A percentile compares a stretch with the other conserved stretches of the same genome.
phyloP scores from a whole-genome alignment of 805 yeast species.

The Suhomyces xylopsoci region DNA sequence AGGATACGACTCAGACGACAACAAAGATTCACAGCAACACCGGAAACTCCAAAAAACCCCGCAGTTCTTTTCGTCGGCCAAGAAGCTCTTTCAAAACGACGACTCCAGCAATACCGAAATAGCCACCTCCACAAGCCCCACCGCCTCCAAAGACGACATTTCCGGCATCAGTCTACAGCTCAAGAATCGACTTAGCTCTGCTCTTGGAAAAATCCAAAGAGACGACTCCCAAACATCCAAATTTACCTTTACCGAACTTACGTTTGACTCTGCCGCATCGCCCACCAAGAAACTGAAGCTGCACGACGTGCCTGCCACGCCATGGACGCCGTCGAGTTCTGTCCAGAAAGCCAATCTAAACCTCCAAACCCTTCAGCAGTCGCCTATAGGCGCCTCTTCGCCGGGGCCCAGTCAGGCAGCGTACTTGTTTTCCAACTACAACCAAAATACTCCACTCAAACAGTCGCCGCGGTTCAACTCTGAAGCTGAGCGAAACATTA shows the following conservation, averaged over 20 bases:
- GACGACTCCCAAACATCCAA: constrained; percentile 17
- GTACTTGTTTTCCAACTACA: neutral
- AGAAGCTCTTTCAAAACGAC: constrained; percentile 33
- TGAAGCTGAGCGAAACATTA: constrained; percentile 2
- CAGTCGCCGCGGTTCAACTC: constrained; percentile 9
- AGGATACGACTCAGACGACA: constrained; percentile 31
- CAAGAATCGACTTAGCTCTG: constrained; percentile 36
- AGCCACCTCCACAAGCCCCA: constrained; percentile 8
- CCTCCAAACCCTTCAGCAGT: constrained; percentile 35
- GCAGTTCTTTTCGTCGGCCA: constrained; percentile 39
- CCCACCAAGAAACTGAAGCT: constrained; percentile 14
- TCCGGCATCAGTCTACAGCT: constrained; percentile 38
- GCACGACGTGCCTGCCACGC: neutral
- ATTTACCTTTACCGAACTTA: constrained; percentile 30
- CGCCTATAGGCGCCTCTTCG: constrained; percentile 19
- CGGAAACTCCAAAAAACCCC: constrained; percentile 37
- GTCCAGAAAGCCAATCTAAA: constrained; percentile 32
- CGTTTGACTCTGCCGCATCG: constrained; percentile 14
- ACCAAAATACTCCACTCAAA: constrained; percentile 8
- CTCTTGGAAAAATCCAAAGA: constrained; percentile 38
- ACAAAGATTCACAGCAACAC: constrained; percentile 5
- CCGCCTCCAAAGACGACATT: constrained; percentile 28
- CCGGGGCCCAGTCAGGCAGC: neutral
- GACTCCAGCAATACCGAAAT: constrained; percentile 4
- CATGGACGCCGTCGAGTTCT: constrained; percentile 21